Evolutionary conservation across 1,139 yeast species (phyloP).

Genomic region (Hanseniaspora gamundiae): DNA sequence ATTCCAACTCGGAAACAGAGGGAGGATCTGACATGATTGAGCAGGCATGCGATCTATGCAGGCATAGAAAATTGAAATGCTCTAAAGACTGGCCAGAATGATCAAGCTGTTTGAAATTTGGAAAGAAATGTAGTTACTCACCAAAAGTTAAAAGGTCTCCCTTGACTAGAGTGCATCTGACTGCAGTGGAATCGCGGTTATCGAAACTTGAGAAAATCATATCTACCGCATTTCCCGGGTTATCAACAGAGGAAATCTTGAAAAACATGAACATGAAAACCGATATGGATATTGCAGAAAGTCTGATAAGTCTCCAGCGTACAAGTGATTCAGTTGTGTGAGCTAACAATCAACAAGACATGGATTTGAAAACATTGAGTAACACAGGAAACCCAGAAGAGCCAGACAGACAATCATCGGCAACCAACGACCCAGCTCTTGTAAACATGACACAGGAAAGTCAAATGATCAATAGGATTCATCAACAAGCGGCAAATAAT

Average conservation of each 20-base stretch:
- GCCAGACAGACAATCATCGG: not conserved
- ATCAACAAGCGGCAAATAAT: conserved; percentile 5
- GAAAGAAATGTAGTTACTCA: conserved; percentile 65
- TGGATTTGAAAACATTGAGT: no score
- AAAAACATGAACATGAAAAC: conserved; percentile 16
- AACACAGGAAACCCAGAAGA: not conserved
- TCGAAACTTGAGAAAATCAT: conserved; percentile 3
- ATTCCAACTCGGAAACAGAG: not conserved
- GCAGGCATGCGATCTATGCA: conserved; percentile 36
- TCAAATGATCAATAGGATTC: conserved; percentile 2
- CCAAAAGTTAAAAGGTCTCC: conserved; percentile 75
- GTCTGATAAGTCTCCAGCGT: conserved; percentile 3
- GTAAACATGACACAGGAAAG: not conserved
- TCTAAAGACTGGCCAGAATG: conserved; percentile 69
- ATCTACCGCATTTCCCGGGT: conserved; percentile 12
- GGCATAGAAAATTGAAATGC: conserved; percentile 39
- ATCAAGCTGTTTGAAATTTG: conserved; percentile 58
- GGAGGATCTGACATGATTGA: conserved; percentile 7
- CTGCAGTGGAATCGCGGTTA: conserved; percentile 44
- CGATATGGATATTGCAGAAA: conserved; percentile 1
- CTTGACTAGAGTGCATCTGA: conserved; percentile 66
- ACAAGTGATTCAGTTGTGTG: not conserved
- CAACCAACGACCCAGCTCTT: not conserved
- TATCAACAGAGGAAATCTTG: conserved; percentile 20
- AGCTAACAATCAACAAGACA: no score